Evolutionary conservation across 805 yeast genomes (phyloP), one percentile per base, ranked within the genome.

Genomic region (Metschnikowia reukaufii): DNA sequence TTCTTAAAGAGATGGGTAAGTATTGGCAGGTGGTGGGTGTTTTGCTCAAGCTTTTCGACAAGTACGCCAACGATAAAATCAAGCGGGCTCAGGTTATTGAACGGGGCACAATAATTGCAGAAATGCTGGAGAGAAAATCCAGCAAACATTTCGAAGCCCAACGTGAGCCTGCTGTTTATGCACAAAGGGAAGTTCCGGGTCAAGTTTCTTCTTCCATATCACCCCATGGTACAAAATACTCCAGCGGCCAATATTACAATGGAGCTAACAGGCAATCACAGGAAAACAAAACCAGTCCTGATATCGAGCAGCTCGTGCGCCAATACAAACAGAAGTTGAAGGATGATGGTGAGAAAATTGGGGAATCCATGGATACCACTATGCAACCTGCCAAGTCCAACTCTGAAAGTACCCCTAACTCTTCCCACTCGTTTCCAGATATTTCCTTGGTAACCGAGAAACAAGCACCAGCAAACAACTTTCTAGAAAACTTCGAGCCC

Each of bases 361-460:
- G 27, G 3, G 51, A 49, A 4, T n/a, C 39, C 1, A 19, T 16
- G 3, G 41, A 39, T 20, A 7, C 18, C 4, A 4, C 31, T 5
- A 40, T 35, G 44, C 48, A 39, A n/a, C 23, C 33, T 2, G 27
- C 41, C 5, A 33, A 29, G 17, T 44, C 59, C 1, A 46, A 48
- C 30, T 36, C 52, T 23, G 69, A 64, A 21, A 61, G 62, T 15
- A 67, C 74, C 2, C 75, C 76, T 1, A 64, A 70, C 29, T 66
- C 73, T 4, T 55, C 63, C 10, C 61, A 62, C 31, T 68, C 74
- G 9, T 71, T 84, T 49, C 76, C 78, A 25, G 79, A 75, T 31
- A 81, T 83, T 64, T 70, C 82, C 15, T 72, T 82, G 39, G 76
- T 81, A 43, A 78, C 84, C 7, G 74, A 74, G 47, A 74, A 70